These are phyloP conservation scores for Neopestalotiopsis sp. DNA, from an alignment of 2,329 filamentous ascomycete species.

Conservation along the genomic window DNA sequence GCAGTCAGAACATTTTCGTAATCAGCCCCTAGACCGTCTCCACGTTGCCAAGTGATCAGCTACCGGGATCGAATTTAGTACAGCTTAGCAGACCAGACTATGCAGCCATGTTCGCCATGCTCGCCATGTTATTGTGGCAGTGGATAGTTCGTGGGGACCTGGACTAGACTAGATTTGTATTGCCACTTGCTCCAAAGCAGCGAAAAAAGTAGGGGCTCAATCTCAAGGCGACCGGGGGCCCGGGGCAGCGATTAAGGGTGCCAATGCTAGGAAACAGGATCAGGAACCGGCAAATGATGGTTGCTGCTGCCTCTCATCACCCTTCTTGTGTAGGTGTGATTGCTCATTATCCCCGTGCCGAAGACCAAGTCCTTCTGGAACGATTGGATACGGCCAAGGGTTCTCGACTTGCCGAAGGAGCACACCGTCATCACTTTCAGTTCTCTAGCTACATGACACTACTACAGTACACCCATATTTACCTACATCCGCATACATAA, in stretches of 20 bases:
- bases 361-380: not conserved
- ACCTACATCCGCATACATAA: not conserved
- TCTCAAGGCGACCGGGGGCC: not conserved
- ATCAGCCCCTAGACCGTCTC: slow-evolving; percentile 2
- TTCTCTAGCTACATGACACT: not conserved
- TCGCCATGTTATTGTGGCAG: no score
- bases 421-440: not conserved
- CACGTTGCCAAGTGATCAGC: slow-evolving; percentile 17
- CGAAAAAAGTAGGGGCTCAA: not conserved
- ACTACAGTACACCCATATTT: not conserved
- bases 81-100: not conserved
- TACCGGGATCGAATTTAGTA: slow-evolving; percentile 6
- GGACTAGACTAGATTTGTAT: not conserved
- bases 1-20: slow-evolving; percentile 3
- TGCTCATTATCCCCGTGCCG: slow-evolving; percentile 5
- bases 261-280: not conserved
- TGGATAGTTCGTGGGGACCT: slow-evolving; percentile 1
- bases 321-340: not conserved
- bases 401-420: not conserved
- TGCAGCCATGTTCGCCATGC: not conserved
- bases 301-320: not conserved
- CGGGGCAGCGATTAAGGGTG: not conserved
- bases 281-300: slow-evolving; percentile 3
- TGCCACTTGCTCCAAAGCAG: not conserved
- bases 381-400: not conserved